Percentiles rank a stretch among this genome's conserved stretches.
Evolutionary conservation across 345 rosid species (phyloP).

Genomic region (Brassica incana): DNA sequence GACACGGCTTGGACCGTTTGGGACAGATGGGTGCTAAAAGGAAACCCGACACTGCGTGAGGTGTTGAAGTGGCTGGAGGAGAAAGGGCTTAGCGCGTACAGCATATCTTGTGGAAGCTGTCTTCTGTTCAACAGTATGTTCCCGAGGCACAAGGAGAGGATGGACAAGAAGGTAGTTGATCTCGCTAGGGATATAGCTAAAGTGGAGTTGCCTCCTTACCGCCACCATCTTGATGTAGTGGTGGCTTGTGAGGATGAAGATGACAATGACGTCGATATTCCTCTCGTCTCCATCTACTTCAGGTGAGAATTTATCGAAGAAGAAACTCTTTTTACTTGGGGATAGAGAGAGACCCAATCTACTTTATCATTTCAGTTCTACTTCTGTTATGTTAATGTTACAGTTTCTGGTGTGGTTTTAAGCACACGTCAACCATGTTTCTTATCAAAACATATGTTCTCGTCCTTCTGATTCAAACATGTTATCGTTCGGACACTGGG

Average conservation of each 20-base stretch:
- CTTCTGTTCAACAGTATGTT: constrained; percentile 81
- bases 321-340: neutral
- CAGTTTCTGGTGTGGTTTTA: neutral
- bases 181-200: constrained; percentile 80
- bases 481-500: too few relatives aligned
- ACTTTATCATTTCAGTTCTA: neutral
- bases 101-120: constrained; percentile 86
- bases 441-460: neutral
- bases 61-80: constrained; percentile 77
- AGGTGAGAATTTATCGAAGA: constrained; percentile 20
- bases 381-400: neutral
- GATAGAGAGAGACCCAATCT: neutral
- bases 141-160: constrained; percentile 74
- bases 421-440: neutral
- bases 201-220: constrained; percentile 66
- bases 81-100: constrained; percentile 80
- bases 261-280: constrained; percentile 83
- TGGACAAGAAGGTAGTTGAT: constrained; percentile 84
- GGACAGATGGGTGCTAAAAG: constrained; percentile 81
- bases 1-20: constrained; percentile 94
- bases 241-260: constrained; percentile 93
- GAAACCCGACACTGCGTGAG: constrained; percentile 75
- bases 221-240: constrained; percentile 69
- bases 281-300: constrained; percentile 75
- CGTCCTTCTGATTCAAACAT: neutral